Conservation (phyloP, 2,329 filamentous ascomycete species). For the Diaporthe sp. region DNA sequence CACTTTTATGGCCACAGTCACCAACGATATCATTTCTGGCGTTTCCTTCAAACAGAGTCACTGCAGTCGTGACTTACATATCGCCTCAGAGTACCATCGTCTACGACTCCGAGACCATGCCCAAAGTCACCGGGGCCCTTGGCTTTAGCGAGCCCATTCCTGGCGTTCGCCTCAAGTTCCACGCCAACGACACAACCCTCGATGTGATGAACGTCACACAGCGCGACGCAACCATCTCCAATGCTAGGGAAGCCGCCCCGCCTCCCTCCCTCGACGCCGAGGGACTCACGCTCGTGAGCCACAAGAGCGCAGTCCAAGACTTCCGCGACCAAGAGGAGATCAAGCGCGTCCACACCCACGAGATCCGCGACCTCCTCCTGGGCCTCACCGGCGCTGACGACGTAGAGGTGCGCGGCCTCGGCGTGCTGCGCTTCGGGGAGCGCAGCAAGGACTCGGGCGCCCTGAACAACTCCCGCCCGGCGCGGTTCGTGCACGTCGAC, state of each 20-base stretch:
- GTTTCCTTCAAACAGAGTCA: background rate
- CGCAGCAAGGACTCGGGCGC: slow-evolving; percentile 5
- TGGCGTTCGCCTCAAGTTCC: slow-evolving; percentile 9
- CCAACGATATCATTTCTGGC: background rate
- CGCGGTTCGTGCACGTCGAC: slow-evolving; percentile 16
- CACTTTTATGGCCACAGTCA: background rate
- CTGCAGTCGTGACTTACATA: too few species aligned
- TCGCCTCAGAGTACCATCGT: fast-evolving
- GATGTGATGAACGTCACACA: slow-evolving; percentile 24
- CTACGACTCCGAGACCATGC: background rate
- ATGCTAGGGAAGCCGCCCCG: background rate
- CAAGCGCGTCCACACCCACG: background rate
- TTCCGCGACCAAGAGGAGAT: slow-evolving; percentile 23
- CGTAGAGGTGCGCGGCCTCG: background rate
- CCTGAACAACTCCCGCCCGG: slow-evolving; percentile 21
- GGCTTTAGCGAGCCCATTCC: slow-evolving; percentile 2
- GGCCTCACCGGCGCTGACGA: background rate
- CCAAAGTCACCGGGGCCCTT: background rate
- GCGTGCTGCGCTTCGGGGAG: slow-evolving; percentile 25
- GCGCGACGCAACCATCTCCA: background rate
- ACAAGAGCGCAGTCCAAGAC: slow-evolving; percentile 4
- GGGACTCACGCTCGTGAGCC: slow-evolving; percentile 1
- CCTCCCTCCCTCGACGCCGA: slow-evolving; percentile 14
- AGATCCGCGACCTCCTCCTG: slow-evolving; percentile 15
- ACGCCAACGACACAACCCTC: background rate